phyloP scores from a whole-genome alignment of 2,329 filamentous ascomycete species.

The Nemania sp. region DNA sequence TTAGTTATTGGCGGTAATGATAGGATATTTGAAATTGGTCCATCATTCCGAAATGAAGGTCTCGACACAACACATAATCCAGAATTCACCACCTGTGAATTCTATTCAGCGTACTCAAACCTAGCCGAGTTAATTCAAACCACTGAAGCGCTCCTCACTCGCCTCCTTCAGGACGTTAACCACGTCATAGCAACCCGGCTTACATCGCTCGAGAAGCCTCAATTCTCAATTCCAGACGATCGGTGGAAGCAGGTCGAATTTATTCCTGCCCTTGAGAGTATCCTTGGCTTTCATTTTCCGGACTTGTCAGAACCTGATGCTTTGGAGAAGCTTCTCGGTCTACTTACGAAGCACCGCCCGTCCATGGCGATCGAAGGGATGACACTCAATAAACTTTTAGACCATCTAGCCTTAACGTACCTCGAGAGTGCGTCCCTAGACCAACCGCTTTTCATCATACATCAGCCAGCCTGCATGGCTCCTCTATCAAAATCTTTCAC shows the following conservation, averaged over 20 bases:
- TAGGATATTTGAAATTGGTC: slow-evolving; percentile 91
- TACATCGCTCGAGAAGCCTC: slow-evolving; percentile 60
- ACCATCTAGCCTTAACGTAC: slow-evolving; percentile 79
- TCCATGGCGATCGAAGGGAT: slow-evolving; percentile 66
- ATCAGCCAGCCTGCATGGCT: slow-evolving; percentile 91
- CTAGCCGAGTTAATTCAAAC: slow-evolving; percentile 78
- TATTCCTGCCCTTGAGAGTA: slow-evolving; percentile 79
- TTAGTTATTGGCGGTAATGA: slow-evolving; percentile 90
- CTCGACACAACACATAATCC: slow-evolving; percentile 93
- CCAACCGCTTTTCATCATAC: slow-evolving; percentile 83
- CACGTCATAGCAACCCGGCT: slow-evolving; percentile 58
- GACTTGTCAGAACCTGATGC: slow-evolving; percentile 69
- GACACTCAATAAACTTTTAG: slow-evolving; percentile 77
- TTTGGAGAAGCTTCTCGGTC: slow-evolving; percentile 65
- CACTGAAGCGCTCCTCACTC: slow-evolving; percentile 78
- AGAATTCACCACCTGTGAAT: slow-evolving; percentile 97
- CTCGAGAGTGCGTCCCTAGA: slow-evolving; percentile 80
- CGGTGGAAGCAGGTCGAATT: slow-evolving; percentile 81
- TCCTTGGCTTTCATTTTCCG: slow-evolving; percentile 74
- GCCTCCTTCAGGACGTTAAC: slow-evolving; percentile 66
- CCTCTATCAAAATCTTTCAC: slow-evolving; percentile 89
- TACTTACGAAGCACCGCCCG: slow-evolving; percentile 70
- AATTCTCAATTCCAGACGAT: slow-evolving; percentile 61
- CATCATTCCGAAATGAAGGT: slow-evolving; percentile 93
- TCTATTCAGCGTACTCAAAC: slow-evolving; percentile 88